Evolutionary conservation across 768 basidiomycete genomes (phyloP), one percentile per base, ranked within the genome.

Genomic region (Kwoniella europaea): DNA sequence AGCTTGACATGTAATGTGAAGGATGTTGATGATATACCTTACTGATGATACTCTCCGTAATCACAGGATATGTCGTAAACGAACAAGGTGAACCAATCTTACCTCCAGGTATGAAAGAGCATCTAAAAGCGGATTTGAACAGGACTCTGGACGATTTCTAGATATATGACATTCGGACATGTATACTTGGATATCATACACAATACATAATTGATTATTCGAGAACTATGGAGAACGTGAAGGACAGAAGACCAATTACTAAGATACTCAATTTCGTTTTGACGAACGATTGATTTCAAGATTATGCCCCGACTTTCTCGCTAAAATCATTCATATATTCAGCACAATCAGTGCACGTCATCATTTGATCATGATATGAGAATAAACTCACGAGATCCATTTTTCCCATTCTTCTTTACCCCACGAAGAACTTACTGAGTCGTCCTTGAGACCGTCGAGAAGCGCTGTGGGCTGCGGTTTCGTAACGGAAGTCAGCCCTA

Each of bases 41-140:
- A 35, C 35, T 35, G 35, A 35, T 35, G 35, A 6, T 35, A 35
- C 7, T 15, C 5, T n/a, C 42, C 59, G 70, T 42, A 63, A 83
- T 0, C 79, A 86, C 24, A 87, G 87, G 87, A 12, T 87, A 89
- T 69, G 87, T 88, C 53, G 79, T 82, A 42, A 84, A 86, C 18
- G 80, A 80, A 12, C 80, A 85, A 16, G 86, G 86, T 0, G 87
- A 92, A 73, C 93, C 96, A 0, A 85, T 88, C 5, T 86, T 99
- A 43, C 96, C 96, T 1, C 89, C 89, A 0, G 95, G 95, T 4
- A 99, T 99, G 96, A 88, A 88, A 63, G 87, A 92, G 76, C 89
- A 92, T 57, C 86, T 98, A 24, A 86, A 91, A 71, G 89, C 92
- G 74, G 94, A 98, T 81, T 86, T 97, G 70, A 89, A 97, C 83